Evolutionary conservation across 2,329 filamentous ascomycete species (phyloP), one percentile per base, ranked within the genome.

Genomic region (Fusarium sp.): DNA sequence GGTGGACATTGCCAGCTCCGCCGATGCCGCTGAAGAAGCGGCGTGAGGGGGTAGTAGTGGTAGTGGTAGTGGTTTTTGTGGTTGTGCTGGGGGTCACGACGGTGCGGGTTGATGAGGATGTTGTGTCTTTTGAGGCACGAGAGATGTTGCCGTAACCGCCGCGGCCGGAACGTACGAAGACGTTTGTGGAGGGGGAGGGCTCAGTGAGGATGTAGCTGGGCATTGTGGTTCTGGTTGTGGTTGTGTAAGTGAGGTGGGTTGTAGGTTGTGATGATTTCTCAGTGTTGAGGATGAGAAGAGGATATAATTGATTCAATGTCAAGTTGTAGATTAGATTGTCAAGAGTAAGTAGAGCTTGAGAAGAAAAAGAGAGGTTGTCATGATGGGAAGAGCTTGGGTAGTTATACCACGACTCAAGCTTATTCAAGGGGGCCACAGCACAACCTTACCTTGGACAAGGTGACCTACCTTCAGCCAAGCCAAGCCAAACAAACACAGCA

Each of bases 1-100:
- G 83, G 83, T 89, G 89, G 76, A 73, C 79, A 83, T 93, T 93
- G 78, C 91, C 91, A 5, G 90, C 90, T 65, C 91, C 91, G 75
- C 91, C 91, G 65, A 91, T 89, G 76, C 91, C 91, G 16, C 87
- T 87, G 83, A 90, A 88, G 86, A 92, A 92, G 83, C 87, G 86
- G 67, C 84, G 81, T 47, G 84, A 82, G 37, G 78, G 64, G 6
- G 75, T 71, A 73, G 78, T 69, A 75, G 78, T 69, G 9, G 28
- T 69, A 75, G 78, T 69, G 9, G 28, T 28, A 8, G 28, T 28
- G 28, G 28, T 77, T 81, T 83, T 64, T 33, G 75, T 60, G 6
- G 77, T 72, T 75, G 79, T 70, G 77, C 78, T 71, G 78, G 81
- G 65, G 75, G 82, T 83, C 85, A 79, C 44, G 53, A 86, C 83